Base-by-base conservation (phyloP, 768 basidiomycete species). In the Dacryopinax primogenitus region DNA sequence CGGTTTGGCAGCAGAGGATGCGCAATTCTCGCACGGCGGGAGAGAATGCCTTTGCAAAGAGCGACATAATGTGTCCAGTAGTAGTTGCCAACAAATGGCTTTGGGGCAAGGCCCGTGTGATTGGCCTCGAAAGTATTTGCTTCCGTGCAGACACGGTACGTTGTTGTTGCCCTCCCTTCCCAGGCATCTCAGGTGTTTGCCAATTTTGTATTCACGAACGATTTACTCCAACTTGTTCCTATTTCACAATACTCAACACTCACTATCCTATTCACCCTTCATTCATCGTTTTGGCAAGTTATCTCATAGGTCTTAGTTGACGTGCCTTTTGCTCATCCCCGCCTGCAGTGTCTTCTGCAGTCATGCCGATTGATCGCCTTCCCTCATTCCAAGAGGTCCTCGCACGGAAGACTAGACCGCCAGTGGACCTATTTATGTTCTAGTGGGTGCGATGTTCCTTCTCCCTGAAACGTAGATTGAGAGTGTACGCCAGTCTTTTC, bases 351-450 rank as follows among this genome's bases (percentile, higher is more conserved):
- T n/a, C 23, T 18, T 28, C 16, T 28, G 47, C 47, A 28, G 26
- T 11, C 2, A 62, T 62, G 62, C 33, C 62, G 11, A n/a, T 34
- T 2, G 33, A 62, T 30, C 69, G 76, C 28, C 69, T 77, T 16
- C 74, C 74, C 0, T 73, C 73, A 4, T 69, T 75, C 16, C 68
- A 85, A 26, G 92, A 98, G 78, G 93, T 97, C 61, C 82, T 98
- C 32, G 89, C 89, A 21, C 82, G 95, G 70, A 82, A 88, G 72
- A 96, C 95, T 34, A 78, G 90, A 67, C 92, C 96, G 0, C 96
- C 96, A 21, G 92, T 99, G 33, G 96, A 99, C 79, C 81, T 99
- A 64, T 99, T 96, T 81, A 95, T 94, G 88, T 95, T 96, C 79
- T 95, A 95, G 93, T 96, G 73, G 76, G 90, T 88, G 16, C 44